Evolutionary conservation across 108 stramenopile species (phyloP).

Genomic region (Pseudonitzschia multiseries): DNA sequence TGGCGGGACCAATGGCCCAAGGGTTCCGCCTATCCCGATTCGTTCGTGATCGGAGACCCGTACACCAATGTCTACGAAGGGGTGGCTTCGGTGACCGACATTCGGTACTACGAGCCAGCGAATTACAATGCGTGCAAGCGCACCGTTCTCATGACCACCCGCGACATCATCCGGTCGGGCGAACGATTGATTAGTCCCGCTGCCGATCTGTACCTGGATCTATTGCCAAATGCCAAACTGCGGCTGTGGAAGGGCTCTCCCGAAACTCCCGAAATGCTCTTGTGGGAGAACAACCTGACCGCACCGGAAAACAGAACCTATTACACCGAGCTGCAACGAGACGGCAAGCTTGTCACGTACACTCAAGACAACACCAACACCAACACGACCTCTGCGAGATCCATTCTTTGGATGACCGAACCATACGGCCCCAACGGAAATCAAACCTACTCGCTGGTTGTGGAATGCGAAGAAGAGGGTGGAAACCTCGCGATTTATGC

Average conservation of each 20-base stretch:
- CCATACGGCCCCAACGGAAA: background rate
- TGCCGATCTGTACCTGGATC: conserved; percentile 5
- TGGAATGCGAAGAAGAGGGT: background rate
- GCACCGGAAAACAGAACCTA: conserved; percentile 3
- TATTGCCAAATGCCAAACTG: conserved; percentile 8
- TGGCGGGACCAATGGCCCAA: conserved; percentile 32
- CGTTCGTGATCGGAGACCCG: conserved; percentile 29
- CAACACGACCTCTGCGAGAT: background rate
- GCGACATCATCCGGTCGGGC: background rate
- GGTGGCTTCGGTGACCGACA: conserved; percentile 17
- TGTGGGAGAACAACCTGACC: conserved; percentile 17
- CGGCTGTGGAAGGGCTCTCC: conserved; percentile 14
- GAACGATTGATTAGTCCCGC: background rate
- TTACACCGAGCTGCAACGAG: conserved; percentile 15
- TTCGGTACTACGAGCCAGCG: conserved; percentile 7
- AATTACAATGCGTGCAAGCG: background rate
- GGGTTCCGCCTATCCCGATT: conserved; percentile 31
- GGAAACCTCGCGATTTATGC: background rate
- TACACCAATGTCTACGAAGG: conserved; percentile 37
- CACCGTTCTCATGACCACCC: background rate
- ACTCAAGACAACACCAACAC: background rate
- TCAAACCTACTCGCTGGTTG: background rate
- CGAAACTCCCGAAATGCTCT: background rate
- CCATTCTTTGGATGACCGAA: background rate
- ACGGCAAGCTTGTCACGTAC: conserved; percentile 16